Conservation (phyloP, 148 eudicot species). For the Vaccinium myrtillus region DNA sequence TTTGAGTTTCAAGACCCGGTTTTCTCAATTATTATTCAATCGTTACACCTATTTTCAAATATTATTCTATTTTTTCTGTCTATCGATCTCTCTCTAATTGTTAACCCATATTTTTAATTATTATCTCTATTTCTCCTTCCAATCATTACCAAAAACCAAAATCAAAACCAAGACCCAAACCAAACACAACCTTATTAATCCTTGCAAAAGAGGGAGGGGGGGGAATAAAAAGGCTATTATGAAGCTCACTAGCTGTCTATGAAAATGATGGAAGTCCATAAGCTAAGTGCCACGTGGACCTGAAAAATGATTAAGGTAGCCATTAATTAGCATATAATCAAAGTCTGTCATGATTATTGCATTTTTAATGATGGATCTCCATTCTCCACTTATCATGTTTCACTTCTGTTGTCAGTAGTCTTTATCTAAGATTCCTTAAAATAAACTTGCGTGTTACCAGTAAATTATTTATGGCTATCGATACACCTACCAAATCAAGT, state of each 20-base stretch:
- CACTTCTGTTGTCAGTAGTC: not conserved
- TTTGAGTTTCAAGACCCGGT: too few relatives aligned
- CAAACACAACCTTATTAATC: too few relatives aligned
- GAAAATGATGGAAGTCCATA: not conserved
- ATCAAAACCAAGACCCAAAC: too few relatives aligned
- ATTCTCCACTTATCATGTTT: not conserved
- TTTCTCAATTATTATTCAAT: too few relatives aligned
- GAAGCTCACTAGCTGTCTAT: not conserved
- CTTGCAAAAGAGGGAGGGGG: too few relatives aligned
- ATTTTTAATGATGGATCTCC: not conserved
- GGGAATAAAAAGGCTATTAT: not conserved
- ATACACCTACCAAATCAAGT: not conserved
- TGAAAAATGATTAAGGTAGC: not conserved
- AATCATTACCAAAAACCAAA: too few relatives aligned
- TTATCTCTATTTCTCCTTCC: too few relatives aligned
- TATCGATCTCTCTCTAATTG: too few relatives aligned
- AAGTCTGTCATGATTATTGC: not conserved
- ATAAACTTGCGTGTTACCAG: not conserved
- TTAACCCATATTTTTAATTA: too few relatives aligned
- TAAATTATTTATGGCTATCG: not conserved
- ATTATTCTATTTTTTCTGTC: too few relatives aligned
- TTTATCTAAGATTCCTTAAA: not conserved
- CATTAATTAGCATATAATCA: not conserved
- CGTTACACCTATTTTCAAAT: too few relatives aligned
- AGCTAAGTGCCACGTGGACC: not conserved